Base-by-base conservation (phyloP, 257 asterid species). In the Nicotiana obtusifolia region DNA sequence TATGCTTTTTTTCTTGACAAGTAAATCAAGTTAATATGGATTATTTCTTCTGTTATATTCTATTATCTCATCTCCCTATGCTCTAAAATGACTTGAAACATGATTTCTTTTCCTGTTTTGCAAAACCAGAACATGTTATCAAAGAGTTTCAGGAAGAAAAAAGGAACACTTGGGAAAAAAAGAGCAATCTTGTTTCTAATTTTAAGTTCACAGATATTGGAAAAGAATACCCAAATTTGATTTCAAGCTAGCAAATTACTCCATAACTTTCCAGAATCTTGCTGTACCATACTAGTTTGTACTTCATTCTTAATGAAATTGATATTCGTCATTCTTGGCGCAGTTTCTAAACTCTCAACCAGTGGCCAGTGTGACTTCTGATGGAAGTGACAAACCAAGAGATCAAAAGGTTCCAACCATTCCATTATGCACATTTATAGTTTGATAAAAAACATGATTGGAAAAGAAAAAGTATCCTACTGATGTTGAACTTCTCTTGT, bases 301-400 rank as follows among this genome's bases (percentile, higher is more conserved):
- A 81, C 82, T 60, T 59, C 71, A 78, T 81, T 20, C 53, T 54
- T 83, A 24, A 19, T 81, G 81, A 33, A 67, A 67, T 33, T 67
- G 84, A 82, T 56, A 61, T 33, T 59, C 68, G 20, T 78, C 52
- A 78, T 81, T 88, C 19, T 11, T 65, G 62, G 31, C 83, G 88
- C 93, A 92, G 94, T 93, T 85, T 66, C 91, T 86, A 22, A 90
- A 85, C 88, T 88, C 81, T 83, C 95, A 87, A 67, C 82, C 85
- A 22, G 90, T 84, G 81, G 86, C 44, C 64, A 26, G 86, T 66
- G 86, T 82, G 80, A 97, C 86, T 85, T 94, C 99, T 67, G 98
- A 95, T 90, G 99, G 97, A 57, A 95, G 97, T 64, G 97, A 94
- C 87, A 95, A 91, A 88, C 87, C 97, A 73, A 92, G 99, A 87